Evolutionary conservation across 1,284 basidiomycete genomes (phyloP), one percentile per base, ranked within the genome.

Genomic region (Porodaedalea pini): DNA sequence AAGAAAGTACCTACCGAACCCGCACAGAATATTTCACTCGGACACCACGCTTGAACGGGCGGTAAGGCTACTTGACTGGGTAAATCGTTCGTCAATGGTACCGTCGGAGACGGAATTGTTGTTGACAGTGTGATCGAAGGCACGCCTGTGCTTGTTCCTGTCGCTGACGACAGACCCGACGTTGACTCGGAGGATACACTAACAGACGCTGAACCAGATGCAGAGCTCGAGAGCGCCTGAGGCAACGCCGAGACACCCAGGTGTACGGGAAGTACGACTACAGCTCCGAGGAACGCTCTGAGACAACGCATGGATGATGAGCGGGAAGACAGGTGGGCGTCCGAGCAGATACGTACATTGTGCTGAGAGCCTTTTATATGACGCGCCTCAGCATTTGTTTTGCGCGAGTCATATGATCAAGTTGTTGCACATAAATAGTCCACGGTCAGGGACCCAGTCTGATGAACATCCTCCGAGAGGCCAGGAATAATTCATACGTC

Each of bases 21-120:
- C 0, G 91, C 79, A 69, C 92, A 94, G 72, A 90, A 94, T 32
- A 93, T 89, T 53, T 87, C 74, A 59, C 89, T 88, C 2, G 86
- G 83, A 67, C 88, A 90, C 88, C 89, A 88, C 37, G 79, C 71
- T 70, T 95, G 92, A 37, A 73, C 74, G 0, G 89, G 87, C 8
- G 92, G 90, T 36, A 89, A 68, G 1, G 80, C 68, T 4, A 74
- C 81, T 66, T 92, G 88, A 1, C 88, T 86, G 2, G 87, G 85
- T 19, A 94, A 70, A 17, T 74, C 61, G 15, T 78, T 71, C 47
- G 74, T 72, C 31, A 83, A 71, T 2, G 87, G 65, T 0, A 72
- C 81, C 0, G 86, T 81, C 0, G 88, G 81, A 44, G 79, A 84
- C 2, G 91, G 82, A 0, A 85, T 74, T 17, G 81, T 75, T 0